A percentile compares a stretch with the other conserved stretches of the same genome.
Conservation (phyloP, 768 basidiomycete genomes). For the Gymnopilus junonius region DNA sequence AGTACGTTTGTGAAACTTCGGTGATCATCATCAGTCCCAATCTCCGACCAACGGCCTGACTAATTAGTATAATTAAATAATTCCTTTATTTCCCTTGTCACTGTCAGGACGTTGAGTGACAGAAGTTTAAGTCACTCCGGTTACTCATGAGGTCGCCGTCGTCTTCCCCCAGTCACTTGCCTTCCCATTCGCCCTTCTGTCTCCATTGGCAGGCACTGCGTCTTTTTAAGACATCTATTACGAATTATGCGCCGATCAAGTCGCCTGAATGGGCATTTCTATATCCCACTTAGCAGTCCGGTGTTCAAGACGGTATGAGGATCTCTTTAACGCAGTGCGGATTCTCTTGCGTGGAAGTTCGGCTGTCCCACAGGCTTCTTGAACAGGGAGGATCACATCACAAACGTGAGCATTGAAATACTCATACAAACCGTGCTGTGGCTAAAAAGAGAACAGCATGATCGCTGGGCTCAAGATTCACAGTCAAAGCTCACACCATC, state of each 20-base stretch:
- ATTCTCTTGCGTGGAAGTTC: neutral
- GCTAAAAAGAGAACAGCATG: neutral
- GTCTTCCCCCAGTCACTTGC: neutral
- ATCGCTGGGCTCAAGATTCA: neutral
- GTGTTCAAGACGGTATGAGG: constrained; percentile 19
- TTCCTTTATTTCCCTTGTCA: neutral
- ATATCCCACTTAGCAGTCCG: constrained; percentile 11
- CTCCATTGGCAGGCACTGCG: neutral
- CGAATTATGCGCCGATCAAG: constrained; percentile 25
- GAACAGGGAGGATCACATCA: neutral
- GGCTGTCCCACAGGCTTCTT: neutral
- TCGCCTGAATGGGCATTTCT: constrained; percentile 14
- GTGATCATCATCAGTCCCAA: neutral
- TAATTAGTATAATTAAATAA: neutral
- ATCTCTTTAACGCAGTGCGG: neutral
- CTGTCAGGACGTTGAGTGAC: neutral
- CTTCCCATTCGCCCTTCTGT: neutral
- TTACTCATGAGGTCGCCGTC: constrained; percentile 14
- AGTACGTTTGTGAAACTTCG: neutral
- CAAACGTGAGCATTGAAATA: neutral
- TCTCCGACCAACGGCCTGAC: neutral
- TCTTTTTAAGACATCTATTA: neutral
- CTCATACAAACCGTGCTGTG: neutral
- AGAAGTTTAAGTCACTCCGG: constrained; percentile 9
- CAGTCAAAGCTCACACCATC: neutral